Evolutionary conservation across 768 basidiomycete species (phyloP).

Genomic region (Candolleomyces aberdarensis): DNA sequence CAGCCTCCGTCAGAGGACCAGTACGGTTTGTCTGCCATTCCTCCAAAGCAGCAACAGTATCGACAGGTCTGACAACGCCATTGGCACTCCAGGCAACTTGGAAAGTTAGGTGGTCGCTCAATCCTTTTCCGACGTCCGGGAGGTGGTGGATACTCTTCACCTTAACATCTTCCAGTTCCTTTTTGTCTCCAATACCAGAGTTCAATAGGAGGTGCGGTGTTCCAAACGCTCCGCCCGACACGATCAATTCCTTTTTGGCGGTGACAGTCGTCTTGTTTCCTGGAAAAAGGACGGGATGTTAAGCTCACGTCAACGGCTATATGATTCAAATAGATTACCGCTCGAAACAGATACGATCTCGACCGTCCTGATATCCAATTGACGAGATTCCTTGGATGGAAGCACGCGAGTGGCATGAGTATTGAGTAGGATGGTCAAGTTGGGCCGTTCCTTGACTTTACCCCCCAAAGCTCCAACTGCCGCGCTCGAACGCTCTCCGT

Average conservation of each 20-base stretch:
- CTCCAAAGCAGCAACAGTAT: constrained; percentile 9
- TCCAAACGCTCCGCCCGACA: constrained; percentile 31
- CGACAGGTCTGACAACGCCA: constrained; percentile 13
- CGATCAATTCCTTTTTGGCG: constrained; percentile 49
- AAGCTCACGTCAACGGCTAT: neutral
- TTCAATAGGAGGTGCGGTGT: constrained; percentile 28
- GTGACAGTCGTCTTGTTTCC: constrained; percentile 7
- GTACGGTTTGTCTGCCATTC: constrained; percentile 9
- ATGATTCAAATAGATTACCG: neutral
- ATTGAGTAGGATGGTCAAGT: too few relatives aligned
- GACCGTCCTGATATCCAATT: too few relatives aligned
- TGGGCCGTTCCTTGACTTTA: too few relatives aligned
- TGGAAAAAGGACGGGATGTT: neutral
- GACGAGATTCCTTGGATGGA: too few relatives aligned
- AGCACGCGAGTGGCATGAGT: too few relatives aligned
- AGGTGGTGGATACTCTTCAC: constrained; percentile 19
- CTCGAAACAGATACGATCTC: neutral
- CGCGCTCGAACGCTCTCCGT: too few relatives aligned
- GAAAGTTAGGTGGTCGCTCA: constrained; percentile 25
- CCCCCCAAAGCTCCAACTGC: too few relatives aligned
- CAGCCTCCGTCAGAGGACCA: constrained; percentile 19
- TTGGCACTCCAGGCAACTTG: constrained; percentile 21
- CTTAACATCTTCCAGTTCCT: constrained; percentile 14
- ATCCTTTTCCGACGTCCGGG: constrained; percentile 26
- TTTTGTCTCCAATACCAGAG: constrained; percentile 28